These are phyloP conservation scores for Coccinonectria pachysandricola DNA, from an alignment of 2,329 filamentous ascomycete genomes.

Conservation along the genomic window DNA sequence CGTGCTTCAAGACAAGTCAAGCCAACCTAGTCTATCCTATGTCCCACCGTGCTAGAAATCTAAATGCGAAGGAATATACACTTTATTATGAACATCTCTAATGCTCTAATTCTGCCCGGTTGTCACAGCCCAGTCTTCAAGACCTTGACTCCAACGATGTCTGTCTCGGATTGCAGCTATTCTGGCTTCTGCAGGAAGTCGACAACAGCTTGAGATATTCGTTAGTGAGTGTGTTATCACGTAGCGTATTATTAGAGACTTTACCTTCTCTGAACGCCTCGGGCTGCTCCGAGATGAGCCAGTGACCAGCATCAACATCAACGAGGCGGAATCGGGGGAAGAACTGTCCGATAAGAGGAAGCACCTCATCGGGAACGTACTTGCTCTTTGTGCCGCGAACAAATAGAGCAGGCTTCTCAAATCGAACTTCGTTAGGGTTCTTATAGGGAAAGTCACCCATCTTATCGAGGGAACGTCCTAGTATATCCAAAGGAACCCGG, in stretches of 20 bases:
- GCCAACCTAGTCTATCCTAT: too few species aligned
- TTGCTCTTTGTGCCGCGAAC: slow-evolving; percentile 66
- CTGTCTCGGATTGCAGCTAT: slow-evolving; percentile 18
- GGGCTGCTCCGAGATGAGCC: slow-evolving; percentile 83
- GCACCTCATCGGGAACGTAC: slow-evolving; percentile 70
- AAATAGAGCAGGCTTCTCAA: slow-evolving; percentile 70
- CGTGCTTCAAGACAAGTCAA: too few species aligned
- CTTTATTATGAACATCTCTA: too few species aligned
- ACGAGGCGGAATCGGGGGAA: slow-evolving; percentile 67
- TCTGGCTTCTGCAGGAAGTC: slow-evolving; percentile 48
- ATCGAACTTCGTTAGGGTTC: slow-evolving; percentile 56
- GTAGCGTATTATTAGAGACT: slow-evolving; percentile 9
- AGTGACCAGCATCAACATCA: slow-evolving; percentile 73
- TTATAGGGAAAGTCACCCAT: slow-evolving; percentile 86
- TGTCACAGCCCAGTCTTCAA: too few species aligned
- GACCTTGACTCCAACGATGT: too few species aligned
- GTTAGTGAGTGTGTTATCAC: background rate
- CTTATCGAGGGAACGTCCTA: slow-evolving; percentile 58
- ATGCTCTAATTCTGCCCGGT: too few species aligned
- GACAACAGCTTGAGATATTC: slow-evolving; percentile 41
- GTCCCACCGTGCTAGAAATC: too few species aligned
- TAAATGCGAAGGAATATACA: too few species aligned
- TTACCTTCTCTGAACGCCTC: slow-evolving; percentile 65
- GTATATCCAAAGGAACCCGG: slow-evolving; percentile 63
- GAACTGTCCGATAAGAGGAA: slow-evolving; percentile 72